These are phyloP conservation scores for Pythium graminicola DNA, from an alignment of 352 stramenopile species.

Conservation along the genomic window DNA sequence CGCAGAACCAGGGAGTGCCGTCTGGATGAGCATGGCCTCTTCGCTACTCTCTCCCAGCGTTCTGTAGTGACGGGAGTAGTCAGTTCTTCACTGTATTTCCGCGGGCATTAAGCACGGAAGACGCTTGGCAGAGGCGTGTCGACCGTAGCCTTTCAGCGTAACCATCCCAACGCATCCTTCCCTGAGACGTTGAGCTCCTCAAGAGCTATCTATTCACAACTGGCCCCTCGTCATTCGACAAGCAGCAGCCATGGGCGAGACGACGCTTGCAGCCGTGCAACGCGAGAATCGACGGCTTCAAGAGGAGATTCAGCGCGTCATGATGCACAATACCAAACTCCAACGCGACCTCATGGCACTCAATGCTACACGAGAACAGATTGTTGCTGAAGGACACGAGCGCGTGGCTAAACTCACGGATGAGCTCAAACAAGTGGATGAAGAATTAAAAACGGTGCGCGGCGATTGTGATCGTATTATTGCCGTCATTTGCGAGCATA, in stretches of 20 bases:
- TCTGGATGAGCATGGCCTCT: not conserved
- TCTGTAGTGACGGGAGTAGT: too few species aligned
- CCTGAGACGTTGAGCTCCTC: not conserved
- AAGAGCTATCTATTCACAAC: not conserved
- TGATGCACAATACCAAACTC: conserved; percentile 54
- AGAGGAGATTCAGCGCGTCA: conserved; percentile 51
- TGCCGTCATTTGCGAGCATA: conserved; percentile 20
- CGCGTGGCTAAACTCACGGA: conserved; percentile 39
- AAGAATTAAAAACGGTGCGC: conserved; percentile 12
- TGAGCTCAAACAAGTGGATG: conserved; percentile 29
- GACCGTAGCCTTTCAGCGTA: too few species aligned
- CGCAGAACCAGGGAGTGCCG: not conserved
- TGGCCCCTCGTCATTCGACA: too few species aligned
- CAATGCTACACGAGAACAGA: conserved; percentile 38
- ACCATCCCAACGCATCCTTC: too few species aligned
- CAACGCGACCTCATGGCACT: conserved; percentile 54
- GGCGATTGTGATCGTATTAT: conserved; percentile 23
- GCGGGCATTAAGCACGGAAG: too few species aligned
- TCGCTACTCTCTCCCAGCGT: too few species aligned
- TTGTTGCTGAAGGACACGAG: conserved; percentile 32
- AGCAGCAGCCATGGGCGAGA: conserved; percentile 1
- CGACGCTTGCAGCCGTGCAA: conserved; percentile 21
- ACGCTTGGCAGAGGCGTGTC: too few species aligned
- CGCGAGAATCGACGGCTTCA: conserved; percentile 53
- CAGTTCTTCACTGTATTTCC: not conserved